Evolutionary conservation across 2,329 filamentous ascomycete species (phyloP).

Genomic region (Aspergillus niger): DNA sequence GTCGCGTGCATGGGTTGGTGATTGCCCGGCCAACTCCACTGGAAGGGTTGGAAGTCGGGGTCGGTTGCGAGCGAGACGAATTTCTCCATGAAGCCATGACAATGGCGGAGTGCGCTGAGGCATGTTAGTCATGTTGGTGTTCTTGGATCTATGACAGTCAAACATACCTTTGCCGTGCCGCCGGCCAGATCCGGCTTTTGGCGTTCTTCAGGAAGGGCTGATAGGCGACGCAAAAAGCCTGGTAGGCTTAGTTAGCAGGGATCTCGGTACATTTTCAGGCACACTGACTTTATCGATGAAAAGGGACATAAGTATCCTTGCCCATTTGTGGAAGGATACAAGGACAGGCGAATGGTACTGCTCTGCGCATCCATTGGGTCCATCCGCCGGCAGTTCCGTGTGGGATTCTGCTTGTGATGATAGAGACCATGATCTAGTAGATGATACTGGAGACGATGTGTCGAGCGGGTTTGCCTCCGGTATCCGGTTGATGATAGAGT

Average conservation of each 20-base stretch:
- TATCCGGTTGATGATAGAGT: constrained; percentile 48
- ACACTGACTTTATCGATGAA: constrained; percentile 45
- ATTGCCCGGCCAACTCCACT: constrained; percentile 51
- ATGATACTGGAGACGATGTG: constrained; percentile 18
- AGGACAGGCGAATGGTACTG: constrained; percentile 48
- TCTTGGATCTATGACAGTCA: too few species aligned
- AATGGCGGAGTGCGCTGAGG: constrained; percentile 48
- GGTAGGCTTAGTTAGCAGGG: constrained; percentile 12
- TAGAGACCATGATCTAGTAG: constrained; percentile 28
- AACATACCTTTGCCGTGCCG: constrained; percentile 46
- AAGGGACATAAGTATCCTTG: constrained; percentile 46
- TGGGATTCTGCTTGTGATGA: constrained; percentile 31
- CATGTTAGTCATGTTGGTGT: not conserved
- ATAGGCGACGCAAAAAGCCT: constrained; percentile 51
- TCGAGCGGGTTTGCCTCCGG: constrained; percentile 34
- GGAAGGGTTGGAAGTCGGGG: constrained; percentile 50
- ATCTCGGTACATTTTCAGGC: not conserved
- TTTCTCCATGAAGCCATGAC: constrained; percentile 53
- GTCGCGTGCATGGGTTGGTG: constrained; percentile 30
- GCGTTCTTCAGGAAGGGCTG: constrained; percentile 53
- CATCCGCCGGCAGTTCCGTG: constrained; percentile 39
- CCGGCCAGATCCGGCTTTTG: constrained; percentile 50
- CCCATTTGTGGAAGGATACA: constrained; percentile 51
- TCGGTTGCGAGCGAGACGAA: constrained; percentile 51
- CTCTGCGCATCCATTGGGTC: constrained; percentile 39